Conservation (phyloP, 257 asterid species). For the Thymus quinquecostatus region DNA sequence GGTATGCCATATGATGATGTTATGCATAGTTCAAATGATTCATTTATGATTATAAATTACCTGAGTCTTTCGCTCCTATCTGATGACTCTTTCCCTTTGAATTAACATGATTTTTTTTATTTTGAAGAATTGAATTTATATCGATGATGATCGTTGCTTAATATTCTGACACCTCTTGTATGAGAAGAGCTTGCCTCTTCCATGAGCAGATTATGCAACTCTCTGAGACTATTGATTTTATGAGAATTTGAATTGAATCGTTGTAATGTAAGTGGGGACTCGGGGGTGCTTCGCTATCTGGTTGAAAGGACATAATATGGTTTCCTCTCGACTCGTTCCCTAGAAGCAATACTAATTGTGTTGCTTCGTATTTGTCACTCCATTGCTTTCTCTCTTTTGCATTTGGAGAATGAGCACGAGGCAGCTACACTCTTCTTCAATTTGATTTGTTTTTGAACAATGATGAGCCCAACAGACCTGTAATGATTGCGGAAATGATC, state of each 20-base stretch:
- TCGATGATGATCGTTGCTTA: slow-evolving; percentile 61
- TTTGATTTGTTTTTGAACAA: not conserved
- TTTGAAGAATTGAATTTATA: too few species aligned
- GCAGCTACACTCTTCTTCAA: slow-evolving; percentile 40
- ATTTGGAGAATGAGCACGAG: slow-evolving; percentile 36
- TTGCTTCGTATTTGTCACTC: slow-evolving; percentile 33
- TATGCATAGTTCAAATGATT: slow-evolving; percentile 65
- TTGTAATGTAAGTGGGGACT: too few species aligned
- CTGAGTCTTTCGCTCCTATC: slow-evolving; percentile 64
- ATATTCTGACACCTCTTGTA: slow-evolving; percentile 91
- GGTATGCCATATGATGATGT: slow-evolving; percentile 40
- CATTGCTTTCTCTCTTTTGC: not conserved
- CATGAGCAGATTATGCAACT: slow-evolving; percentile 81
- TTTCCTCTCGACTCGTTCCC: slow-evolving; percentile 76
- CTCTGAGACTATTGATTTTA: slow-evolving; percentile 48
- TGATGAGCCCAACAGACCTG: slow-evolving; percentile 72
- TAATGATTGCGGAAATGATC: slow-evolving; percentile 75
- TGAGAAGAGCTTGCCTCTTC: slow-evolving; percentile 72
- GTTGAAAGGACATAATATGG: slow-evolving; percentile 40
- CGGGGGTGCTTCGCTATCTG: slow-evolving; percentile 61
- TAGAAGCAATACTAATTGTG: slow-evolving; percentile 64
- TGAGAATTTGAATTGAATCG: too few species aligned
- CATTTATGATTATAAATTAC: slow-evolving; percentile 39
- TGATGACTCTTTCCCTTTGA: slow-evolving; percentile 37
- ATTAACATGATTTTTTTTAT: too few species aligned